Evolutionary conservation across 1,284 basidiomycete genomes (phyloP), one percentile per base, ranked within the genome.

Genomic region (Sphagnurus paluster): DNA sequence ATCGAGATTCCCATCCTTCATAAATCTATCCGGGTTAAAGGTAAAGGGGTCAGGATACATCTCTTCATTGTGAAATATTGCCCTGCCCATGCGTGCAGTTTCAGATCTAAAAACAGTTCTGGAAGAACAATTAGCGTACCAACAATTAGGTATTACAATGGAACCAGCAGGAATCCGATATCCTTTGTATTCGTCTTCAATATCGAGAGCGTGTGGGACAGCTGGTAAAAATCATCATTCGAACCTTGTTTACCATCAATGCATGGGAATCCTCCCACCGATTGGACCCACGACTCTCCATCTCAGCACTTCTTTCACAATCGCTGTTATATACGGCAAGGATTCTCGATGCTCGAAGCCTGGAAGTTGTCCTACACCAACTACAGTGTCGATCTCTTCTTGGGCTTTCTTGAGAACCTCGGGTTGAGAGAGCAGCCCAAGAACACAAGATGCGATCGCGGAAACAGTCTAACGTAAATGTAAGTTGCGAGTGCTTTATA

Each of bases 1-100:
- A 26, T 56, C 20, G 13, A 57, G 20, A 25, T 56, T 45, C 14
- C 52, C 52, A 35, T 55, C 46, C 43, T 56, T 56, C 19, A 56
- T 48, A n/a, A 57, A 72, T 17, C 71, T 64, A 24, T 68, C 68
- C 0, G 71, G 71, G 29, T 58, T 48, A 59, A 73, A 73, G n/a
- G 40, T 52, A 34, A 68, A 58, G 4, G 73, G 65, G 29, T 70
- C 59, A 1, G 67, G 62, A 56, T 67, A 75, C 16, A 66, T 37
- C 5, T 51, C 50, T 28, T 64, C 60, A 50, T 73, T 59, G 38
- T 69, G 69, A 16, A 67, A 56, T 63, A 74, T 71, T 25, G 60
- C 64, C 62, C 62, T 64, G n/a, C n/a, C n/a, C n/a, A 13, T 10
- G 42, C 28, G 5, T 20, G 16, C 10, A 11, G 19, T 3, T 30